Conservation (phyloP, 2,329 filamentous ascomycete genomes). For the Blastomyces gilchristii region DNA sequence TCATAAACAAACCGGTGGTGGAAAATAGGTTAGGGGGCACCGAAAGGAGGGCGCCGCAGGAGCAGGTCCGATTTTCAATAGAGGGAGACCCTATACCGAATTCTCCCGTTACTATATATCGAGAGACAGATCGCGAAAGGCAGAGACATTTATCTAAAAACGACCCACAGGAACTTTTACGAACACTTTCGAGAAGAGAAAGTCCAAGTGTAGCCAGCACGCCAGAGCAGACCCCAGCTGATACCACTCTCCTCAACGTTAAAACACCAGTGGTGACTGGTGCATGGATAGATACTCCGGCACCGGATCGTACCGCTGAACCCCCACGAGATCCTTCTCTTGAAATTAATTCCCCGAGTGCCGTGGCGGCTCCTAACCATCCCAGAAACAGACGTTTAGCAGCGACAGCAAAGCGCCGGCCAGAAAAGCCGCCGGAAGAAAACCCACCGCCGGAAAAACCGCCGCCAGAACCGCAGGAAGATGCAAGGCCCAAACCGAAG, state of each 20-base stretch:
- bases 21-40: slow-evolving; percentile 16
- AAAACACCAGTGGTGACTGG: slow-evolving; percentile 38
- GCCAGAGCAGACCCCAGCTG: slow-evolving; percentile 26
- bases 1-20: slow-evolving; percentile 16
- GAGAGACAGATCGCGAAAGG: slow-evolving; percentile 24
- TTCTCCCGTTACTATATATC: slow-evolving; percentile 31
- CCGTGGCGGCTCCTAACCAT: background rate
- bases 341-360: slow-evolving; percentile 19
- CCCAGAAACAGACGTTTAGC: background rate
- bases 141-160: slow-evolving; percentile 23
- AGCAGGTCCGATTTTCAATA: slow-evolving; percentile 13
- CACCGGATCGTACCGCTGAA: slow-evolving; percentile 28
- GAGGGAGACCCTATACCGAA: slow-evolving; percentile 28
- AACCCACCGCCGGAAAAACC: background rate
- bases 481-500: slow-evolving; percentile 5
- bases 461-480: background rate
- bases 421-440: background rate
- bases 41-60: slow-evolving; percentile 11
- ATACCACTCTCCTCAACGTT: slow-evolving; percentile 27
- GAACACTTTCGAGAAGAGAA: slow-evolving; percentile 32
- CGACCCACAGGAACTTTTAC: slow-evolving; percentile 35
- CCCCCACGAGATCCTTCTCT: slow-evolving; percentile 20
- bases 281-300: slow-evolving; percentile 39
- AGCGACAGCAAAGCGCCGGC: background rate
- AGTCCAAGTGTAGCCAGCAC: slow-evolving; percentile 27